Evolutionary conservation across 2,329 filamentous ascomycete species (phyloP).

Genomic region (Phoma sp.): DNA sequence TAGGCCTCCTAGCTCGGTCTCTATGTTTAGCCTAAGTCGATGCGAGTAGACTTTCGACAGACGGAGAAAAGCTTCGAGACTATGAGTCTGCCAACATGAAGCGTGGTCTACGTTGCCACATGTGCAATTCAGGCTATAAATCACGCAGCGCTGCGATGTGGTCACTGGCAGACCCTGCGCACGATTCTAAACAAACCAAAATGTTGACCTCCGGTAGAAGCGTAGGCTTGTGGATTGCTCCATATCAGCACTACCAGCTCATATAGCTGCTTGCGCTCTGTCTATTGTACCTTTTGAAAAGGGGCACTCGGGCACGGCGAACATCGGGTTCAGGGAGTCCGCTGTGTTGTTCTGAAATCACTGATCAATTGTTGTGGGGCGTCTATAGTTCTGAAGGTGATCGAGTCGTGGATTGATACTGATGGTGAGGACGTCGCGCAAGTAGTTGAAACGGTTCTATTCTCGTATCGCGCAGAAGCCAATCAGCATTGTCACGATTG

Average conservation of each 20-base stretch:
- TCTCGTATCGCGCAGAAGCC: constrained; percentile 15
- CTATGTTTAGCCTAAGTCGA: not conserved
- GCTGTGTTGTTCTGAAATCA: not conserved
- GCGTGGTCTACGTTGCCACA: not conserved
- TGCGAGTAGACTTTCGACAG: not conserved
- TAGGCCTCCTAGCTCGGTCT: not conserved
- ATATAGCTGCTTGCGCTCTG: not conserved
- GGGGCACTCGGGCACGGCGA: not conserved
- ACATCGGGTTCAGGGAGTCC: not conserved
- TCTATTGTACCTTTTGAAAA: not conserved
- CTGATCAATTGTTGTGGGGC: not conserved
- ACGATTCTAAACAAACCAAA: not conserved
- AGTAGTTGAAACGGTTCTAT: constrained; percentile 27
- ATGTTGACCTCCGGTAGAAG: not conserved
- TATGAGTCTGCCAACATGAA: not conserved
- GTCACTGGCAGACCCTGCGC: not conserved
- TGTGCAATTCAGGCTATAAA: not conserved
- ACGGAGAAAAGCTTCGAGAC: not conserved
- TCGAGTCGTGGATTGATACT: constrained; percentile 18
- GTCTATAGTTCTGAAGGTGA: constrained; percentile 10
- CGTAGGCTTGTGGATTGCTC: not conserved
- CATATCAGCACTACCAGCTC: not conserved
- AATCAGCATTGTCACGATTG: constrained; percentile 13
- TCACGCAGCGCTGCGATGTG: not conserved
- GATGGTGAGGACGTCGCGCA: constrained; percentile 22